phyloP scores from a whole-genome alignment of 2,329 filamentous ascomycete species.

The Fusarium marasasianum region DNA sequence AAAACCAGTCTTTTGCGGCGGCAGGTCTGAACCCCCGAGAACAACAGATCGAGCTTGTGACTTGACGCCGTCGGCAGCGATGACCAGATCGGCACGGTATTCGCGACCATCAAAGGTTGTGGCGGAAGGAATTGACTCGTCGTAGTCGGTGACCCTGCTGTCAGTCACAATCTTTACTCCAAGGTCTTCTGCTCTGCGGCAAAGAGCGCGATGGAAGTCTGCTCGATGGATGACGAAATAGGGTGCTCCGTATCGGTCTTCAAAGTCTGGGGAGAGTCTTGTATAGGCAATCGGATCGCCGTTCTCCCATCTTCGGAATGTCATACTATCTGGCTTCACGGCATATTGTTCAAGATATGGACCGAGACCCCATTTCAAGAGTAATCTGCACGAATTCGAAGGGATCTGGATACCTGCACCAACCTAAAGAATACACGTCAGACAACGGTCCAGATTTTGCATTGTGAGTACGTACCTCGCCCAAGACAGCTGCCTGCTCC shows the following conservation, averaged over 20 bases:
- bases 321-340: slow-evolving; percentile 4
- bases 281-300: background rate
- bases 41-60: background rate
- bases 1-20: background rate
- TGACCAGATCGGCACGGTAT: background rate
- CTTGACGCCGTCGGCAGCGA: slow-evolving; percentile 4
- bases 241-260: background rate
- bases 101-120: background rate
- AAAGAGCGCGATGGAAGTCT: background rate
- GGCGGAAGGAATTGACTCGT: background rate
- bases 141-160: background rate
- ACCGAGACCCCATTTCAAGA: background rate
- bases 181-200: background rate
- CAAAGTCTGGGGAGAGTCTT: background rate
- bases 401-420: slow-evolving; percentile 8
- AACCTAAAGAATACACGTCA: background rate
- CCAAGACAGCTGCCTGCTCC: background rate
- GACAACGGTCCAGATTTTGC: rapidly evolving
- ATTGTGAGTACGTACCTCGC: background rate
- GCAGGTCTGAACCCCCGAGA: background rate
- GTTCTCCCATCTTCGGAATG: background rate
- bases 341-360: background rate
- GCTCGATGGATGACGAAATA: background rate
- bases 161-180: background rate
- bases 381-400: background rate